phyloP scores from a whole-genome alignment of 352 stramenopile genomes.

The Phytophthora citrophthora region DNA sequence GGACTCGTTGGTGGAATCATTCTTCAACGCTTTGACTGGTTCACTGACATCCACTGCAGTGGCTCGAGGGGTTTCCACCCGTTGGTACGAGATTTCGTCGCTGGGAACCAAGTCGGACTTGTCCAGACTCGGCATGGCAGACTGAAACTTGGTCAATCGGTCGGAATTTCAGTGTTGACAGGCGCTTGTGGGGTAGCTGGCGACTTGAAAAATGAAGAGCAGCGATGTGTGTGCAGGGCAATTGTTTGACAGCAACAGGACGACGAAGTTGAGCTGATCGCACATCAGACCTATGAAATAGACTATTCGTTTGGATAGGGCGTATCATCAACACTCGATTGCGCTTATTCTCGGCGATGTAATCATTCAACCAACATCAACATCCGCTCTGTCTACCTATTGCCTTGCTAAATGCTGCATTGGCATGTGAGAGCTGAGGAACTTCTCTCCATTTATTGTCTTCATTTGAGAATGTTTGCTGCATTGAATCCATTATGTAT shows the following conservation, averaged over 20 bases:
- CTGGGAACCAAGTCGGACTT: constrained; percentile 10
- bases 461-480: background rate
- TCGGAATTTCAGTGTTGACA: background rate
- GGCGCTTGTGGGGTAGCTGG: background rate
- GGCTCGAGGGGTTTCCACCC: constrained; percentile 11
- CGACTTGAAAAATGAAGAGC: constrained; percentile 11
- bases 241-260: constrained; percentile 13
- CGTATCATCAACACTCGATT: background rate
- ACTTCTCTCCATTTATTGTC: too few relatives aligned
- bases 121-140: constrained; percentile 10
- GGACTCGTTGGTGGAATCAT: constrained; percentile 25
- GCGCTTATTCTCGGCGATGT: background rate
- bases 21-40: constrained; percentile 2
- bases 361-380: constrained; percentile 3
- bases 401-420: too few relatives aligned
- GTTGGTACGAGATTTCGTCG: constrained; percentile 5
- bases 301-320: constrained; percentile 1
- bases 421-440: too few relatives aligned
- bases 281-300: constrained; percentile 5
- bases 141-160: background rate
- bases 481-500: background rate
- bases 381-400: background rate
- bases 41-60: constrained; percentile 11
- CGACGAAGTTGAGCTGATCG: constrained; percentile 6
- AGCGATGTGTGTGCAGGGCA: background rate